Conservation (phyloP, 768 basidiomycete genomes). For the Boletus reticuloceps region DNA sequence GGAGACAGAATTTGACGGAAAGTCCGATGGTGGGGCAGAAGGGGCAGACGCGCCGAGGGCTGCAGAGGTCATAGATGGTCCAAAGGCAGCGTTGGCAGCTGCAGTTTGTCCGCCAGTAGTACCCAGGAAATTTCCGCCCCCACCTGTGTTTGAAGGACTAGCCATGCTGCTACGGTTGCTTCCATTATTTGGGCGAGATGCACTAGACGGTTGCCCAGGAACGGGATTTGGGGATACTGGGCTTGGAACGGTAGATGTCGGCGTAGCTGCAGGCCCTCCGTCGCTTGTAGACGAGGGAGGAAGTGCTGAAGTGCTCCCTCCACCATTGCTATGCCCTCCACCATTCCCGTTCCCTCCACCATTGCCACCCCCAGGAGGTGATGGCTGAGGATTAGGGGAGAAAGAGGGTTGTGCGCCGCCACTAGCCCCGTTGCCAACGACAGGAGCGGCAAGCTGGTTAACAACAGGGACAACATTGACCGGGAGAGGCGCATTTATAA, state of each 20-base stretch:
- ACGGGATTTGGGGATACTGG: neutral
- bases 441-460: slow-evolving; percentile 33
- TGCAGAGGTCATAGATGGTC: neutral
- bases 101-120: neutral
- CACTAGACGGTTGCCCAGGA: neutral
- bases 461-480: slow-evolving; percentile 37
- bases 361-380: neutral
- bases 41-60: neutral
- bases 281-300: neutral
- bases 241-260: neutral
- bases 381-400: slow-evolving; percentile 1
- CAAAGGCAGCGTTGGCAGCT: neutral
- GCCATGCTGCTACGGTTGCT: neutral
- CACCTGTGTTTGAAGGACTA: neutral
- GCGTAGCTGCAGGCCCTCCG: neutral
- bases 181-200: neutral
- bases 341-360: neutral
- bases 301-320: neutral
- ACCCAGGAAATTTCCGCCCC: neutral
- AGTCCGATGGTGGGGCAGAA: neutral
- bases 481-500: slow-evolving; percentile 35
- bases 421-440: slow-evolving; percentile 26
- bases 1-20: slow-evolving; percentile 4
- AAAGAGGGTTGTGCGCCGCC: slow-evolving; percentile 1
- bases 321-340: neutral